These are phyloP conservation scores for Solanum appendiculatum DNA, from an alignment of 257 asterid genomes.

Conservation along the genomic window DNA sequence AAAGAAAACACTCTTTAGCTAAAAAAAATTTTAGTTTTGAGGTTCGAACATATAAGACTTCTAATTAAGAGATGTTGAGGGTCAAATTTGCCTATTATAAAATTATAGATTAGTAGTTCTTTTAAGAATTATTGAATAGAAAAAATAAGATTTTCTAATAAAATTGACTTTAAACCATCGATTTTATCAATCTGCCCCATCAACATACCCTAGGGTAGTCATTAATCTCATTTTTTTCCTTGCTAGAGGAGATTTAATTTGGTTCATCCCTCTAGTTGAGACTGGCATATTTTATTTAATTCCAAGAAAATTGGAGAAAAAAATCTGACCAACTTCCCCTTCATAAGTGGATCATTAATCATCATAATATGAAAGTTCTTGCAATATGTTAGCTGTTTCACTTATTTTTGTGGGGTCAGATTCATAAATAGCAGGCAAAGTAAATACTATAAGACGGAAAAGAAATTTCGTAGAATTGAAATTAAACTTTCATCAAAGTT, in stretches of 20 bases:
- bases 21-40: not conserved
- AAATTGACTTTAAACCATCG: not conserved
- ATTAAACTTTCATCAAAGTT: not conserved
- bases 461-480: not conserved
- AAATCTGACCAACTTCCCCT: not conserved
- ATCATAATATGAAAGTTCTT: not conserved
- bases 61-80: rapidly evolving
- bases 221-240: not conserved
- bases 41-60: rapidly evolving
- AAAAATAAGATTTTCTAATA: not conserved
- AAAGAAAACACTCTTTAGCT: not conserved
- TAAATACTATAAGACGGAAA: not conserved
- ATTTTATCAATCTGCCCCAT: not conserved
- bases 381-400: not conserved
- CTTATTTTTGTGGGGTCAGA: not conserved
- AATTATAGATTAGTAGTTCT: not conserved
- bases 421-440: not conserved
- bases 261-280: not conserved
- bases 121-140: not conserved
- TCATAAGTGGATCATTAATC: not conserved
- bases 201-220: not conserved
- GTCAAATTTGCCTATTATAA: not conserved
- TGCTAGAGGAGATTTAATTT: not conserved
- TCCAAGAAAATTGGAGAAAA: not conserved
- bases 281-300: not conserved